Evolutionary conservation across 2,329 filamentous ascomycete genomes (phyloP).

Genomic region (Alternaria alternata): DNA sequence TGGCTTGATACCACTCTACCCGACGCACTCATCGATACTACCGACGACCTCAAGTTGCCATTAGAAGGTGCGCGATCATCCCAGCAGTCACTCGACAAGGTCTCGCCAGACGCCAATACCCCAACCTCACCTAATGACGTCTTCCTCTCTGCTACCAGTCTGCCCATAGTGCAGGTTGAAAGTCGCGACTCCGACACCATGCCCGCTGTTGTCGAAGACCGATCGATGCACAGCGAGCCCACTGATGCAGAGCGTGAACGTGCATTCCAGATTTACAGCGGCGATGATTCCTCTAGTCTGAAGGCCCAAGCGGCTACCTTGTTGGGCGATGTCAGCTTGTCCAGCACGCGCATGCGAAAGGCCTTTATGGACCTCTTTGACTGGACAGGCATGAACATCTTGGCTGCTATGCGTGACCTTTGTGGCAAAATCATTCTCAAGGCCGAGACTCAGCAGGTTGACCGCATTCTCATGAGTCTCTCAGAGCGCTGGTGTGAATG

Average conservation of each 20-base stretch:
- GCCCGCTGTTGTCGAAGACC: constrained; percentile 48
- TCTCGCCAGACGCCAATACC: constrained; percentile 50
- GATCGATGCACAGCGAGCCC: constrained; percentile 50
- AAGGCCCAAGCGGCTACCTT: constrained; percentile 85
- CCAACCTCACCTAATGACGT: constrained; percentile 54
- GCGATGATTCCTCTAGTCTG: constrained; percentile 79
- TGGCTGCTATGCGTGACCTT: constrained; percentile 78
- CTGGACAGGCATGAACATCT: constrained; percentile 81
- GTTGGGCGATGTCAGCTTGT: constrained; percentile 75
- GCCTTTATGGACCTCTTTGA: constrained; percentile 96
- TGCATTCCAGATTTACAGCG: constrained; percentile 84
- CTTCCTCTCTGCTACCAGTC: constrained; percentile 58
- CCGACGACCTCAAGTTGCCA: constrained; percentile 48
- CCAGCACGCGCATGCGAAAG: constrained; percentile 63
- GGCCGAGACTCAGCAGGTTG: constrained; percentile 95
- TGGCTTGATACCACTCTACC: constrained; percentile 52
- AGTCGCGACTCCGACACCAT: constrained; percentile 52
- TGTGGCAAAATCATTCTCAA: constrained; percentile 84
- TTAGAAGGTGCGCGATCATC: constrained; percentile 50
- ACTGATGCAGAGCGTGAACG: constrained; percentile 76
- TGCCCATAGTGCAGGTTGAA: constrained; percentile 62
- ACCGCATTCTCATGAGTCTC: constrained; percentile 90
- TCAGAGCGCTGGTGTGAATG: constrained; percentile 91
- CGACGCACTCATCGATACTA: constrained; percentile 40
- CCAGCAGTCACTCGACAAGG: constrained; percentile 45